Evolutionary conservation across 2,329 filamentous ascomycete species (phyloP), one percentile per base, ranked within the genome.

Genomic region (Cyphellophora attinorum): DNA sequence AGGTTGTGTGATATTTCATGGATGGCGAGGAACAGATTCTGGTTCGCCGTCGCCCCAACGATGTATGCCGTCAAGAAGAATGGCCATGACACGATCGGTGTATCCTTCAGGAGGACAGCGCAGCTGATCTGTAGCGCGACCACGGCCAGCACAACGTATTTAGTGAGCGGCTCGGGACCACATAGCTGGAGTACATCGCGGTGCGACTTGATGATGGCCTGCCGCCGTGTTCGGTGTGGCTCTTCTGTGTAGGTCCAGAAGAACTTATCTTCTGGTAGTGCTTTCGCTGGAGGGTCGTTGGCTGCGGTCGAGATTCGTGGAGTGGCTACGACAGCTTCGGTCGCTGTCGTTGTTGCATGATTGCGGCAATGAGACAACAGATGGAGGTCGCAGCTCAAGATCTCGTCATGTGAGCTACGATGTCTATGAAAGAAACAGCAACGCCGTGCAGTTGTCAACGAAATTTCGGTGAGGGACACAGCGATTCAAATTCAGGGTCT

Each of bases 171-270:
- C 58, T 98, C 91, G 17, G 85, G 86, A 5, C 91, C 91, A 65
- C 91, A 98, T 50, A 98, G 81, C 65, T 96, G 96, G 35, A 85
- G 89, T 41, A 98, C 84, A 73, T 98, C 89, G 30, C 91, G 91
- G 57, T 98, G 89, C 36, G 89, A 88, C 67, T 95, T 96, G 63
- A 98, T 96, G 52, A 98, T 98, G 42, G 86, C 85, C 50, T 89
- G 76, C 38, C 91, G 76, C 49, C 91, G 72, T 19, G 89, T 91
- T 49, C 86, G 77, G 62, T 98, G 91, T 42, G 91, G 91, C 63
- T 98, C 91, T 60, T 98, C 91, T 6, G 91, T 95, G 57, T 98
- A 96, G 27, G 91, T 94, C 91, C 93, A 96, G 66, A 93, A 94
- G 70, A 96, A 96, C 58, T 79, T 72, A 43, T 78, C 63, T 11